A percentile compares a stretch with the other conserved stretches of the same genome.
Conservation (phyloP, 179 eudicot genomes). For the Amaranthus tricolor region DNA sequence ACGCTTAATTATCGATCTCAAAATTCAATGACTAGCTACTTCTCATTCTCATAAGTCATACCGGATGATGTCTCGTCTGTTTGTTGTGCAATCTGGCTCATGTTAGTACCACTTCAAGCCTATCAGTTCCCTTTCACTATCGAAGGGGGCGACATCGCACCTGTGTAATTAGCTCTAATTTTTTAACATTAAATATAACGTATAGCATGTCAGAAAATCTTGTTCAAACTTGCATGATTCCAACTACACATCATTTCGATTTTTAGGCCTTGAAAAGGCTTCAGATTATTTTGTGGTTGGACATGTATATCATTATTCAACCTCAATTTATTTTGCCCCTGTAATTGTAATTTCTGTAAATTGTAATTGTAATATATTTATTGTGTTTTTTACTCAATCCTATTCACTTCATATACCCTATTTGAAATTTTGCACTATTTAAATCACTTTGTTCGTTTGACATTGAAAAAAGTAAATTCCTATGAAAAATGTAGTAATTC, state of each 20-base stretch:
- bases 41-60: background rate
- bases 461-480: too few relatives aligned
- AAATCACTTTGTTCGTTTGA: too few relatives aligned
- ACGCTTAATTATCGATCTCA: conserved; percentile 9
- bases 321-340: background rate
- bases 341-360: background rate
- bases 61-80: background rate
- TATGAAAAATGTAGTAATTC: too few relatives aligned
- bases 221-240: background rate
- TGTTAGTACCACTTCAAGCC: conserved; percentile 9
- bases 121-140: background rate
- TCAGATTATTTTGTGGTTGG: background rate
- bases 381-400: background rate
- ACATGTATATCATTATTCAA: too few relatives aligned
- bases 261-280: conserved; percentile 10
- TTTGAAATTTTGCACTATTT: too few relatives aligned
- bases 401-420: too few relatives aligned
- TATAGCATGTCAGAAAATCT: conserved; percentile 9
- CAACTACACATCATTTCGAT: background rate
- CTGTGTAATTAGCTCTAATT: conserved; percentile 16
- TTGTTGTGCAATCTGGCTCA: conserved; percentile 17
- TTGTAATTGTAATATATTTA: background rate
- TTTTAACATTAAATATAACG: conserved; percentile 12
- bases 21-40: background rate
- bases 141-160: conserved; percentile 3